Evolutionary conservation across 2,329 filamentous ascomycete genomes (phyloP).

Genomic region (Nothomitra cinnamomea): DNA sequence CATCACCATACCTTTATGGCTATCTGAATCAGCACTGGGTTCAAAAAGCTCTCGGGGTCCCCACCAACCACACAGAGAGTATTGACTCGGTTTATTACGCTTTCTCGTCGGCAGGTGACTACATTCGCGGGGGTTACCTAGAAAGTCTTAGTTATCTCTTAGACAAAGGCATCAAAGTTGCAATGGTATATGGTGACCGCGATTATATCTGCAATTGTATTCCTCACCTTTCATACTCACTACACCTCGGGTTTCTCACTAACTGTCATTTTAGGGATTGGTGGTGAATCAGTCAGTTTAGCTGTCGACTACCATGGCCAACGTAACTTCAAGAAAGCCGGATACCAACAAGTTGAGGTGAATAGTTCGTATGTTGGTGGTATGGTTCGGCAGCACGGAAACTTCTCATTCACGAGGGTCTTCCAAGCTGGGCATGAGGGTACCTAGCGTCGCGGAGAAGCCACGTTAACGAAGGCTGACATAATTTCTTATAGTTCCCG

Average conservation of each 20-base stretch:
- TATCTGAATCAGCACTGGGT: slow-evolving; percentile 41
- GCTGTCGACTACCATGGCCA: slow-evolving; percentile 28
- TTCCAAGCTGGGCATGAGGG: slow-evolving; percentile 19
- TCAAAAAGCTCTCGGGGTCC: slow-evolving; percentile 39
- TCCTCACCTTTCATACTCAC: background rate
- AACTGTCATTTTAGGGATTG: slow-evolving; percentile 21
- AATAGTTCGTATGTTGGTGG: slow-evolving; percentile 28
- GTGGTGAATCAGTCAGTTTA: slow-evolving; percentile 34
- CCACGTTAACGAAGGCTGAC: background rate
- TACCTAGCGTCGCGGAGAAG: background rate
- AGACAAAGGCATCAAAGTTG: slow-evolving; percentile 38
- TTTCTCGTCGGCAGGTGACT: slow-evolving; percentile 32
- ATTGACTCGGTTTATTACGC: slow-evolving; percentile 26
- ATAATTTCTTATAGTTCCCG: slow-evolving; percentile 21
- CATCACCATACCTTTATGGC: slow-evolving; percentile 32
- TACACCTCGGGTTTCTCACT: background rate
- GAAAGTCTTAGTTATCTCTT: slow-evolving; percentile 35
- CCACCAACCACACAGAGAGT: slow-evolving; percentile 37
- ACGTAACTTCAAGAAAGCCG: slow-evolving; percentile 29
- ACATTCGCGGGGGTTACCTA: slow-evolving; percentile 22
- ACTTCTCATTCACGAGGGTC: slow-evolving; percentile 31
- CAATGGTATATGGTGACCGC: slow-evolving; percentile 39
- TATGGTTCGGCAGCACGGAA: slow-evolving; percentile 28
- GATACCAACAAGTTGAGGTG: slow-evolving; percentile 28
- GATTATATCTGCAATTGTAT: slow-evolving; percentile 38